Evolutionary conservation across 1,284 basidiomycete species (phyloP), one percentile per base, ranked within the genome.

Genomic region (Pseudomicrostroma phylloplanum): DNA sequence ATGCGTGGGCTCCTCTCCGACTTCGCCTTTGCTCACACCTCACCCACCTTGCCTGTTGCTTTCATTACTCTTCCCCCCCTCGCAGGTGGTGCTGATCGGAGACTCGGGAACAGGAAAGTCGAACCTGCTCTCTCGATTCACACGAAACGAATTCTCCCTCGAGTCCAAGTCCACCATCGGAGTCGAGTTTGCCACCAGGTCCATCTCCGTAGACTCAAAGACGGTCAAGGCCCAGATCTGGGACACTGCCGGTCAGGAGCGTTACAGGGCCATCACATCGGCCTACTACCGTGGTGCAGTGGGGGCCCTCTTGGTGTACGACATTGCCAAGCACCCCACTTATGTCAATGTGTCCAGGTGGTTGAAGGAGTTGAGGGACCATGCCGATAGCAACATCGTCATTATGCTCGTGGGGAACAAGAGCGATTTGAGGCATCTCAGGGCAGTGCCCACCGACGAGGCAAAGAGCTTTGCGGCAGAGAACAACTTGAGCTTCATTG

Each of bases 181-280:
- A 64, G 96, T 99, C 75, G 96, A 99, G 82, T 98, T 99, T 79
- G 94, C 94, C 9, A 97, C 94, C 56, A 86, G 96, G 76, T 92
- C 91, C 56, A 92, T 94, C 81, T 89, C 86, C 69, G 91, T 97
- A 17, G 94, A 97, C 80, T 87, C 88, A 53, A 99, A 99, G 87
- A 96, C 89, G 6, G 86, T 99, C 75, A 98, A 98, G 83, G 94
- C 94, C 36, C 94, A 99, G 82, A 97, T 99, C 75, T 99, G 94
- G 94, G 96, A 99, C 83, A 97, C 70, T 6, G 94, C 96, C 78
- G 94, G 96, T 48, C 94, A 97, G 82, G 94, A 97, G 82, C 89
- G 94, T 74, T 98, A 98, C 84, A 88, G 94, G 66, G 94, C 96
- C 64, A 99, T 99, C 81, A 98, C 94, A 58, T 94, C 94, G 73